These are phyloP conservation scores for Aurantiochytrium sp. DNA, from an alignment of 108 stramenopile genomes.

Conservation along the genomic window DNA sequence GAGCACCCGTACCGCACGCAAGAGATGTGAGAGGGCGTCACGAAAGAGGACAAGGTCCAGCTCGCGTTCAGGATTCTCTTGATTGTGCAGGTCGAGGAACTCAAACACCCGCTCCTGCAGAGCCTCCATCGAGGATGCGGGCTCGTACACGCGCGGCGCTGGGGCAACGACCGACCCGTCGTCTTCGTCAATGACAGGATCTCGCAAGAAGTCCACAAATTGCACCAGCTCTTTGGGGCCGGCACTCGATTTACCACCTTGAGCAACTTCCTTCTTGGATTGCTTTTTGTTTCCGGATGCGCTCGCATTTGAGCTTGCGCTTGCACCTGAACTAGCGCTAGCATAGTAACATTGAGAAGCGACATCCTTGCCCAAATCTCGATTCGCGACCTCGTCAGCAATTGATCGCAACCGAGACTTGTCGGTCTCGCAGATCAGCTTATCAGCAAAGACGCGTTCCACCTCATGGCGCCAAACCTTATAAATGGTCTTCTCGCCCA, in stretches of 20 bases:
- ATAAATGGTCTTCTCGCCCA: neutral
- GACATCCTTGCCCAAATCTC: neutral
- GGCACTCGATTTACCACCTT: neutral
- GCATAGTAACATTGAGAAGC: neutral
- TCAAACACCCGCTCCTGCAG: neutral
- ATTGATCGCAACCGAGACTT: constrained; percentile 22
- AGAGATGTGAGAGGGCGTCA: constrained; percentile 40
- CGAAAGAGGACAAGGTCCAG: constrained; percentile 45
- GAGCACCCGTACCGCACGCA: constrained; percentile 29
- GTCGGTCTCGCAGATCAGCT: constrained; percentile 33
- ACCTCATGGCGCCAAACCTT: constrained; percentile 46
- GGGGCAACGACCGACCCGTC: constrained; percentile 37
- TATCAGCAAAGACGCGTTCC: constrained; percentile 38
- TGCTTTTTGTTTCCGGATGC: neutral
- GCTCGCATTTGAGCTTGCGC: neutral
- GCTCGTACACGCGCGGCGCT: constrained; percentile 48
- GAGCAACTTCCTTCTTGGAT: constrained; percentile 4
- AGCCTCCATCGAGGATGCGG: constrained; percentile 10
- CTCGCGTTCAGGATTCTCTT: constrained; percentile 20
- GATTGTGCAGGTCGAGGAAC: constrained; percentile 33
- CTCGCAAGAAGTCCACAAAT: constrained; percentile 47
- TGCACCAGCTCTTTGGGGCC: neutral
- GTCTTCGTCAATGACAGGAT: constrained; percentile 47
- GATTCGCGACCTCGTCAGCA: constrained; percentile 11
- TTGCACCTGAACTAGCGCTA: neutral